Percentiles rank a stretch among this genome's conserved stretches.
phyloP scores from a whole-genome alignment of 768 basidiomycete species.

The Chlorophyllum brunneum region DNA sequence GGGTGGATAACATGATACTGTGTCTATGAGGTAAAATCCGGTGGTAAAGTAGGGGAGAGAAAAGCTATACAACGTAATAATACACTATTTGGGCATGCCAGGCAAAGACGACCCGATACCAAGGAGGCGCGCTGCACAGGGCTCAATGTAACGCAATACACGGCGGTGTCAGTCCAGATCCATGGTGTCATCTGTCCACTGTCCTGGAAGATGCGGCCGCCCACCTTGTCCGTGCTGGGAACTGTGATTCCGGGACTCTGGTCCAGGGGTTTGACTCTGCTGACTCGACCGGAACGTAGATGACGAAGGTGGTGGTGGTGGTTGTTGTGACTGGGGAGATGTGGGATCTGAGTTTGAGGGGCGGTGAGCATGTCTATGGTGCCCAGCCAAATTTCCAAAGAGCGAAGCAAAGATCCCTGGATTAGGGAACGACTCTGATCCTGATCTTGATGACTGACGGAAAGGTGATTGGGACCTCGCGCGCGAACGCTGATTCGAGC shows the following conservation, averaged over 20 bases:
- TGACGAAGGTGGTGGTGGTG: slow-evolving; percentile 10
- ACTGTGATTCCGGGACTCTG: not conserved
- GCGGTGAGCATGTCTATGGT: not conserved
- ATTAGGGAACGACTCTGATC: slow-evolving; percentile 1
- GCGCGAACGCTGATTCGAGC: not conserved
- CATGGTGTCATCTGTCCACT: slow-evolving; percentile 7
- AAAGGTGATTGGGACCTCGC: slow-evolving; percentile 9
- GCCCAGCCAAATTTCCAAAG: slow-evolving; percentile 14
- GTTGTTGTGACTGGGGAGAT: too few relatives aligned
- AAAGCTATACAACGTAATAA: too few relatives aligned
- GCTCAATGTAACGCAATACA: not conserved
- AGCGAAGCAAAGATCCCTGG: slow-evolving; percentile 13
- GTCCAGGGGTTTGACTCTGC: not conserved
- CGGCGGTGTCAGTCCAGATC: slow-evolving; percentile 3
- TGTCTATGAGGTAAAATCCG: too few relatives aligned
- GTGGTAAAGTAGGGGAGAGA: too few relatives aligned
- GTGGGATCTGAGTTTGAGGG: not conserved
- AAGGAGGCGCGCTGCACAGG: too few relatives aligned
- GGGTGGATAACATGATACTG: too few relatives aligned
- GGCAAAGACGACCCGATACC: too few relatives aligned
- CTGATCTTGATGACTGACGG: not conserved
- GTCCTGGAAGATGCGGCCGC: slow-evolving; percentile 7
- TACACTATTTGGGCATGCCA: too few relatives aligned
- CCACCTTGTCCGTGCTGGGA: not conserved
- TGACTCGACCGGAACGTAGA: not conserved